Evolutionary conservation across 2,329 filamentous ascomycete species (phyloP), one percentile per base, ranked within the genome.

Genomic region (Parasarocladium wereldwijsianum): DNA sequence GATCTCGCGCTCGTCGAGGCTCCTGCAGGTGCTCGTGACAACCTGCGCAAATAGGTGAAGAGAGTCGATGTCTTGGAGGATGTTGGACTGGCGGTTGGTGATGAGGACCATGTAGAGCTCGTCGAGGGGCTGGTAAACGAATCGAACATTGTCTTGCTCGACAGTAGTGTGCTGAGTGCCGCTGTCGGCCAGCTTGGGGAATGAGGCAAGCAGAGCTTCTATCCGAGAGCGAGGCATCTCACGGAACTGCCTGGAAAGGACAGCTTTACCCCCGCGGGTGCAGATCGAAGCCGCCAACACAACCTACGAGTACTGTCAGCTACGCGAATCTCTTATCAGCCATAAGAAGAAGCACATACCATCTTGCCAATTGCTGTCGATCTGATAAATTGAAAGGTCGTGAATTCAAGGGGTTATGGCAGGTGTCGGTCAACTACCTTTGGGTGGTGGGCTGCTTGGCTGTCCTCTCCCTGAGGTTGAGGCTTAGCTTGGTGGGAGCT

Each of bases 101-200:
- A 98, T 96, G 49, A 98, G 75, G 41, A 98, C 87, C 74, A 98
- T 96, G 70, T 98, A 98, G 40, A 98, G 76, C 64, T 98, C 92
- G 60, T 98, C 92, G 40, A 98, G 70, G 36, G 90, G 92, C 56
- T 98, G 90, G 66, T 98, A 98, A 35, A 98, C 90, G 52, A 94
- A 98, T 62, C 90, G 87, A 49, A 98, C 90, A 63, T 93, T 96
- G 64, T 98, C 92, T 60, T 96, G 86, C 60, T 98, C 90, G 46
- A 96, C 86, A 5, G 83, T 98, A 17, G 90, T 98, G 58, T 98
- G 90, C 58, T 98, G 90, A 31, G 85, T 94, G 37, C 86, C 82
- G 38, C 82, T 85, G 56, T 94, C 86, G 47, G 90, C 86, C 34
- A 96, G 80, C 62, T 98, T 98, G 33, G 90, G 92, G 52, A 98